These are phyloP conservation scores for Basipetospora sp. DNA, from an alignment of 2,329 filamentous ascomycete genomes.

Conservation along the genomic window DNA sequence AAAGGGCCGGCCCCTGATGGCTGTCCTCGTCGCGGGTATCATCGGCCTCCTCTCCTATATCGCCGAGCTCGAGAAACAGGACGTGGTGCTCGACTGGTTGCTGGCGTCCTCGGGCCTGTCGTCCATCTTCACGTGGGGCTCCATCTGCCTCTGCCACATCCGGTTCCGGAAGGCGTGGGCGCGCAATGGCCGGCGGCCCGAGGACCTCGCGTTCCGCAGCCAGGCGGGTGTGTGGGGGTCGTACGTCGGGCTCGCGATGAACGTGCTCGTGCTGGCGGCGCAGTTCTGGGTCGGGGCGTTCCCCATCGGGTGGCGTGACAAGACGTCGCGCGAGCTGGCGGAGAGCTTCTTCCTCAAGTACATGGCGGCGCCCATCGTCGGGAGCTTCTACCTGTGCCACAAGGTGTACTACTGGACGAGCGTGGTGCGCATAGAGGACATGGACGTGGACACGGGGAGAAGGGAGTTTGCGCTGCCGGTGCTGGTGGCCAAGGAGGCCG, in stretches of 20 bases:
- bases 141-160: constrained; percentile 82
- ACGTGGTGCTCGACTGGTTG: constrained; percentile 60
- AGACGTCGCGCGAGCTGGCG: constrained; percentile 31
- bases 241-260: constrained; percentile 64
- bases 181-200: constrained; percentile 49
- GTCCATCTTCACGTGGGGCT: constrained; percentile 64
- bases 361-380: constrained; percentile 53
- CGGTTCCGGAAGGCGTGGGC: constrained; percentile 77
- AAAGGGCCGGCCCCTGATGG: constrained; percentile 61
- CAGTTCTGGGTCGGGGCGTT: constrained; percentile 83
- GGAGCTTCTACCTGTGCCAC: constrained; percentile 55
- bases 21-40: constrained; percentile 51
- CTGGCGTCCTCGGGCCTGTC: constrained; percentile 56
- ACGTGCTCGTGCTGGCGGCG: constrained; percentile 58
- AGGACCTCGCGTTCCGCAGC: constrained; percentile 67
- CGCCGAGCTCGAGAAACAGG: constrained; percentile 40
- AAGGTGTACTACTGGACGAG: constrained; percentile 60
- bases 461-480: constrained; percentile 70
- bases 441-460: constrained; percentile 77
- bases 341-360: constrained; percentile 61
- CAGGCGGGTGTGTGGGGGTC: constrained; percentile 69
- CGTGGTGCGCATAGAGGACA: constrained; percentile 53
- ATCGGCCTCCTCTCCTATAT: constrained; percentile 68
- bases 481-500: constrained; percentile 63
- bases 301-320: constrained; percentile 45